Base-by-base conservation (phyloP, 495 filamentous ascomycete species). In the Bathelium albidoporum region DNA sequence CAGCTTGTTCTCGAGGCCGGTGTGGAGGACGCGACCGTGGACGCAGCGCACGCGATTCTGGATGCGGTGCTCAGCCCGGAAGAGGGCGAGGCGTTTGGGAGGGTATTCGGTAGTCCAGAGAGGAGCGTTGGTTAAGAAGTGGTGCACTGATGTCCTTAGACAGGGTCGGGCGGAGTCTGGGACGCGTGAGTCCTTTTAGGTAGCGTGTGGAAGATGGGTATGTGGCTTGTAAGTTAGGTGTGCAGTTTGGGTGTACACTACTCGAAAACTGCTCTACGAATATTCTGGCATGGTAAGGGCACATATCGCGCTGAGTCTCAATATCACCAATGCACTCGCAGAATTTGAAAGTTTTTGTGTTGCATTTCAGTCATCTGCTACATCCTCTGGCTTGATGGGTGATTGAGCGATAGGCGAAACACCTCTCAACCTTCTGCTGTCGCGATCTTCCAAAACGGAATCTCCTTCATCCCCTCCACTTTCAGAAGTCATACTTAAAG, bases 11-110 rank as follows among this genome's bases (percentile, higher is more conserved):
- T 88, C 16, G 87, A 90, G 71, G 74, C 74, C 24, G 85, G 85
- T 1, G 85, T 90, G 60, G 82, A 85, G 24, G 83, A 87, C 59
- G 85, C 85, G 58, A 83, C 83, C 14, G 79, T 85, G 22, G 85
- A 88, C 60, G 81, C 78, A 72, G 87, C 87, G 59, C 83, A 86
- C 67, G 73, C 76, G 65, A 76, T 90, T 64, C 69, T 90, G 53
- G 85, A 89, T 67, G 79, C 81, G 60, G 80, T 80, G 67, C 78
- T 88, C 28, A 88, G 81, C 66, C 85, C 85, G 9, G 83, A 90
- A 66, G 87, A 90, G 72, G 87, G 85, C 1, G 85, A 87, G 71
- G 84, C 80, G 5, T 72, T 90, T 32, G 74, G 82, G 18, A 76
- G 76, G 80, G 29, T 88, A 86, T 71, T 77, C 75, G 11, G 79